Evolutionary conservation across 257 asterid genomes (phyloP).

Genomic region (Salvia miltiorrhiza): DNA sequence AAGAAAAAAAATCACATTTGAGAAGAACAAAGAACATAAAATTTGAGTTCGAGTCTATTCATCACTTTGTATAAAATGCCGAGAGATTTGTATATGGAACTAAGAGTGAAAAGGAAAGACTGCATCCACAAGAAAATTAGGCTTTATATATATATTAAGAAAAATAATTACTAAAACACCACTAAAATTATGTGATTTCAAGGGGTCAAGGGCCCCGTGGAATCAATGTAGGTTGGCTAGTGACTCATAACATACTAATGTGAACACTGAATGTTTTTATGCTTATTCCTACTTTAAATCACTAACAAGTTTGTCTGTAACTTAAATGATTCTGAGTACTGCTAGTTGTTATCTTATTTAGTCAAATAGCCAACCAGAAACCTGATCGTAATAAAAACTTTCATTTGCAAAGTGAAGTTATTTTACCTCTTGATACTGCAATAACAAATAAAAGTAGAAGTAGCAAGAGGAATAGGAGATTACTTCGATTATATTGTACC

Average conservation of each 20-base stretch:
- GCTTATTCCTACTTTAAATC: not conserved
- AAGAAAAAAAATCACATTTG: not conserved
- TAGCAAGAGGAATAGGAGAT: not conserved
- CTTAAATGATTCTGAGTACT: not conserved
- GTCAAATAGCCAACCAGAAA: not conserved
- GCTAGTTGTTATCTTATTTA: not conserved
- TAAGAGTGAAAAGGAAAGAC: not conserved
- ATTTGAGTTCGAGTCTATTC: not conserved
- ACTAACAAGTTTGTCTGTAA: not conserved
- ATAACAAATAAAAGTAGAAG: not conserved
- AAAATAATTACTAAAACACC: not conserved
- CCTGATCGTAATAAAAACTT: not conserved
- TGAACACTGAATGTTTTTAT: not conserved
- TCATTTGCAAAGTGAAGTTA: not conserved
- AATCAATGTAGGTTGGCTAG: not conserved
- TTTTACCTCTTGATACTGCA: not conserved
- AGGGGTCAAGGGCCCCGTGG: not conserved
- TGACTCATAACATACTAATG: not conserved
- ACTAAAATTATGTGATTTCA: not conserved
- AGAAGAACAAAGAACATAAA: not conserved
- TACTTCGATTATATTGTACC: conserved; percentile 40
- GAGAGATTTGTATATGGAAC: not conserved
- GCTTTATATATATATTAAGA: not conserved
- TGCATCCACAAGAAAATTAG: not conserved
- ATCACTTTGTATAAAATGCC: not conserved